These are phyloP conservation scores for Xanthoceras sorbifolium DNA, from an alignment of 345 rosid genomes.

Conservation along the genomic window DNA sequence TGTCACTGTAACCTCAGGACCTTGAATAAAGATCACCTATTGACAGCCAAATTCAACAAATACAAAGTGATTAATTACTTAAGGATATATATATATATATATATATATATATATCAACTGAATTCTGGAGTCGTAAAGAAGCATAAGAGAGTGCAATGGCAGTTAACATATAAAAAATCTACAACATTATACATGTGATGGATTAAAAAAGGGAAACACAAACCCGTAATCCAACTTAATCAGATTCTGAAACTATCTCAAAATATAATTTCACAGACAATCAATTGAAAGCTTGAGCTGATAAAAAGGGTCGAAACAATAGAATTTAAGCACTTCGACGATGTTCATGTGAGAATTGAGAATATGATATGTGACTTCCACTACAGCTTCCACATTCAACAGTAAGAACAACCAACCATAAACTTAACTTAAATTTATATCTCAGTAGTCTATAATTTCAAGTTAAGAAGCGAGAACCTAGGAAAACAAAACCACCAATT, in stretches of 20 bases:
- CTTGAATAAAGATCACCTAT: constrained; percentile 18
- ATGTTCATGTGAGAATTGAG: too few species aligned
- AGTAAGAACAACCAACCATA: background rate
- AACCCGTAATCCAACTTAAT: background rate
- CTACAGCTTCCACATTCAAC: background rate
- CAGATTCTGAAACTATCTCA: background rate
- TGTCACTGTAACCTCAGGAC: constrained; percentile 17
- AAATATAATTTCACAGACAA: background rate
- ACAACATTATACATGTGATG: background rate
- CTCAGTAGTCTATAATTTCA: background rate
- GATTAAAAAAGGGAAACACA: background rate
- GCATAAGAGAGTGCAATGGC: background rate
- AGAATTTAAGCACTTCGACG: too few species aligned
- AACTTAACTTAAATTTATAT: background rate
- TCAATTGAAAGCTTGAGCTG: background rate
- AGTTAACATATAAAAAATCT: background rate
- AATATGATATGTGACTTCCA: background rate
- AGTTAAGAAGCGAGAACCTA: background rate
- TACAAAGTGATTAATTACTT: background rate
- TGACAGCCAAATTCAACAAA: constrained; percentile 22
- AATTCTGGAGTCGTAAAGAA: background rate
- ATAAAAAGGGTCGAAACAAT: background rate
- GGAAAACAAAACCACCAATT: background rate
- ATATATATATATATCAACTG: background rate
- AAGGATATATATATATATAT: background rate